Percentiles rank a stretch among this genome's conserved stretches.
Conservation (phyloP, 1,284 basidiomycete species). For the Uromyces viciae-fabae region DNA sequence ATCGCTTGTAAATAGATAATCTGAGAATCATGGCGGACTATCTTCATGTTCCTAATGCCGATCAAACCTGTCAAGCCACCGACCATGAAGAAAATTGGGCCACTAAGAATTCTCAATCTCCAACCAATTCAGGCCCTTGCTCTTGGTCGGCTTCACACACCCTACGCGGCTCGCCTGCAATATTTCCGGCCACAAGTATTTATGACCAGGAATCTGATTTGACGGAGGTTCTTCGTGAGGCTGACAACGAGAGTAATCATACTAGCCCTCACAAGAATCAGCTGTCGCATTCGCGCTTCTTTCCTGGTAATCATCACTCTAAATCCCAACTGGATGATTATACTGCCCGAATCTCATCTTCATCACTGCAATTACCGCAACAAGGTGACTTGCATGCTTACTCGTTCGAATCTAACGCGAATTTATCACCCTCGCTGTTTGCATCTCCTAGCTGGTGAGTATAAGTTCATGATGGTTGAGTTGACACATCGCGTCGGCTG, state of each 20-base stretch:
- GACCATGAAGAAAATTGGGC: neutral
- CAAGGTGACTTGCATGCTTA: constrained; percentile 34
- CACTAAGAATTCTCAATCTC: neutral
- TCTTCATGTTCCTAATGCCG: neutral
- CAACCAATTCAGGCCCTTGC: constrained; percentile 1
- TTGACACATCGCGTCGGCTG: neutral
- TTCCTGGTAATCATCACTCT: constrained; percentile 19
- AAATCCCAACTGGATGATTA: neutral
- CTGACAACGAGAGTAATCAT: neutral
- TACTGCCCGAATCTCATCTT: constrained; percentile 15
- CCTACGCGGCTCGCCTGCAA: neutral
- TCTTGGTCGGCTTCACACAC: constrained; percentile 3
- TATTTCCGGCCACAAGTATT: neutral
- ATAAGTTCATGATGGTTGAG: too few relatives aligned
- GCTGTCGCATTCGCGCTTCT: constrained; percentile 42
- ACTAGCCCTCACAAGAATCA: constrained; percentile 10
- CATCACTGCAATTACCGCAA: constrained; percentile 33
- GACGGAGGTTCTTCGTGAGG: constrained; percentile 9
- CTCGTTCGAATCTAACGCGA: constrained; percentile 34
- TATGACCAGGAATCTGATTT: neutral
- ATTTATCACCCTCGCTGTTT: constrained; percentile 15
- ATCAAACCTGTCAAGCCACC: neutral
- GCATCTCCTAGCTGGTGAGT: constrained; percentile 18
- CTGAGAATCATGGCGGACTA: constrained; percentile 17
- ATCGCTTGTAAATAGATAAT: neutral